Evolutionary conservation across 1,284 basidiomycete species (phyloP).

Genomic region (Gymnopus androsaceus): DNA sequence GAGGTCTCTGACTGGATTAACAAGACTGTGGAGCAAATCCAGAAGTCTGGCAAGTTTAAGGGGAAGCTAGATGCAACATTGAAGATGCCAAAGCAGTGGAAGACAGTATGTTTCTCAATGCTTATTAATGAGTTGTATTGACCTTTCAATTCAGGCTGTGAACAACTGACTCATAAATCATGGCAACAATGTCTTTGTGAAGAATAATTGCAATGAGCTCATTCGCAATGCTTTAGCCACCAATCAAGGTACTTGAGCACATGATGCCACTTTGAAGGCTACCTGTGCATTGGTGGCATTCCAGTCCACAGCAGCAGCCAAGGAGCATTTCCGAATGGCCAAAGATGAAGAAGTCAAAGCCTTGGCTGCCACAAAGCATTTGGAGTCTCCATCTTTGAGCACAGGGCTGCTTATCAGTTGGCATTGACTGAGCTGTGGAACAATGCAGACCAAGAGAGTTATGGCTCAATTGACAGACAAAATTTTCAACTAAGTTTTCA

Average conservation of each 20-base stretch:
- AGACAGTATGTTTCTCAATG: not conserved
- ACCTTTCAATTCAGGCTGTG: not conserved
- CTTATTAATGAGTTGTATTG: not conserved
- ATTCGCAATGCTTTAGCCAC: not conserved
- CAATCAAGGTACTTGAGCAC: not conserved
- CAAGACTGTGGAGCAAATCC: not conserved
- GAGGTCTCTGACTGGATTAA: not conserved
- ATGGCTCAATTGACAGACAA: not conserved
- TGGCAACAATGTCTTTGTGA: not conserved
- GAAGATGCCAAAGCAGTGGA: not conserved
- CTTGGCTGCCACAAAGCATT: not conserved
- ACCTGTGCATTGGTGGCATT: not conserved
- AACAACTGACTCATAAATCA: not conserved
- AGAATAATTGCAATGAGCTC: not conserved
- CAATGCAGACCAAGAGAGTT: not conserved
- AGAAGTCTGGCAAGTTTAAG: not conserved
- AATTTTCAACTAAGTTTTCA: not conserved
- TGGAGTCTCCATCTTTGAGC: not conserved
- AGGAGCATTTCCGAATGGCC: not conserved
- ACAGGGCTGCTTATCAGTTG: not conserved
- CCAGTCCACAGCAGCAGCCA: not conserved
- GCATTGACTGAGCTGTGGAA: not conserved
- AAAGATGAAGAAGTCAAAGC: not conserved
- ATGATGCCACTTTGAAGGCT: not conserved
- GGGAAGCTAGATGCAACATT: not conserved